Evolutionary conservation across 352 stramenopile genomes (phyloP).

Genomic region (Globisporangium apiculatum): DNA sequence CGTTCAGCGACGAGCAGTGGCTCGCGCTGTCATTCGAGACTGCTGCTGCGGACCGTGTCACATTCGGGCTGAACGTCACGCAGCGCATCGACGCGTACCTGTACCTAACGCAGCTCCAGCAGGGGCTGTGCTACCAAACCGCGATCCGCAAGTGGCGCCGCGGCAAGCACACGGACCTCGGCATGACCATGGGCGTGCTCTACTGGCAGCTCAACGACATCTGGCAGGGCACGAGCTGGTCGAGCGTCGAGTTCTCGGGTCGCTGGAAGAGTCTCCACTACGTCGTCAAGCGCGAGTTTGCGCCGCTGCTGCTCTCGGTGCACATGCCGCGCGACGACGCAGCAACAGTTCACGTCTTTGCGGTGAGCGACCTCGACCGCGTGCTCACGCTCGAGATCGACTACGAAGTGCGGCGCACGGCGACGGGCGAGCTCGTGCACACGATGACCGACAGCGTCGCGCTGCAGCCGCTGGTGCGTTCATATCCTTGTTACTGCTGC

Average conservation of each 20-base stretch:
- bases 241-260: constrained; percentile 74
- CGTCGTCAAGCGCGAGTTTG: constrained; percentile 58
- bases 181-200: constrained; percentile 72
- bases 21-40: constrained; percentile 18
- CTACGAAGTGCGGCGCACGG: constrained; percentile 37
- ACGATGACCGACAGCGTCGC: constrained; percentile 18
- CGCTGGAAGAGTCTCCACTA: constrained; percentile 82
- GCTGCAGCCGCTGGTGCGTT: constrained; percentile 31
- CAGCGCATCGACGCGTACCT: constrained; percentile 53
- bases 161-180: constrained; percentile 37
- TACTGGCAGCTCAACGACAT: constrained; percentile 89
- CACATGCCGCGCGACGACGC: constrained; percentile 14
- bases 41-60: constrained; percentile 5
- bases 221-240: constrained; percentile 84
- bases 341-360: constrained; percentile 24
- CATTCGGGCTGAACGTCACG: constrained; percentile 31
- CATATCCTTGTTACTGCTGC: neutral
- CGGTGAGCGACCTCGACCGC: constrained; percentile 41
- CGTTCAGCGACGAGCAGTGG: constrained; percentile 53
- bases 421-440: constrained; percentile 36
- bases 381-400: constrained; percentile 25
- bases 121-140: constrained; percentile 72
- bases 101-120: constrained; percentile 75
- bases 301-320: constrained; percentile 53
- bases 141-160: constrained; percentile 67